Base-by-base conservation (phyloP, 192 early-diverging fungal genomes). In the Coemansia sp. region DNA sequence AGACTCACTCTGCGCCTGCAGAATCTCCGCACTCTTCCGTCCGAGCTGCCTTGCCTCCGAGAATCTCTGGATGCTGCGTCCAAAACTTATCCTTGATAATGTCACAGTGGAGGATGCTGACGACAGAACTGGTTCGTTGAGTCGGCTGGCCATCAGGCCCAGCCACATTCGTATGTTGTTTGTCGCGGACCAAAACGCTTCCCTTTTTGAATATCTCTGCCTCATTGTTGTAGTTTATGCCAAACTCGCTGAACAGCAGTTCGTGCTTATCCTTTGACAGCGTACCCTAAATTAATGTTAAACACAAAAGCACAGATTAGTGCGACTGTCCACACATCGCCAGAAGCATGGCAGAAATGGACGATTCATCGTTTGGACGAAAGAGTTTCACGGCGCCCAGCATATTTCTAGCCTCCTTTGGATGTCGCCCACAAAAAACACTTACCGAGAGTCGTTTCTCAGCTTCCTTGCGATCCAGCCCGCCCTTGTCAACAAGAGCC, bases 221-320 rank as follows among this genome's bases (percentile, higher is more conserved):
- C 43, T 94, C 71, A 38, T 89, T 86, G 77, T 90, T 93, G 79
- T 98, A 99, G 79, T 99, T 99, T 68, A 94, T 91, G 60, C 87
- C 86, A 74, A 88, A 97, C 42, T 89, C 71, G 32, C 85, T 85
- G 68, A 94, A 97, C 7, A 99, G 75, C 32, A 99, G 84, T 73
- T 98, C 96, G 76, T 98, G 92, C 71, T 99, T 99, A 25, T 91
- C 86, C 16, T 87, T 89, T 9, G 94, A 93, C 51, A 94, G 85
- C 22, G 95, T 95, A 51, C 91, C 90, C 89, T 95, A 82, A 54
- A 19, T 20, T 8, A 54, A 14, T 5, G 25, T 25, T 9, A 25
- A 25, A 14, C 10, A 54, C 9, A 25, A 10, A 22, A 10, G 19
- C 11, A 54, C 11, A 1, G 8, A 22, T 54, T 11, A 20, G 22